Percentiles rank a stretch among this genome's conserved stretches.
Evolutionary conservation across 352 stramenopile species (phyloP).

Genomic region (Pythium dissimile): DNA sequence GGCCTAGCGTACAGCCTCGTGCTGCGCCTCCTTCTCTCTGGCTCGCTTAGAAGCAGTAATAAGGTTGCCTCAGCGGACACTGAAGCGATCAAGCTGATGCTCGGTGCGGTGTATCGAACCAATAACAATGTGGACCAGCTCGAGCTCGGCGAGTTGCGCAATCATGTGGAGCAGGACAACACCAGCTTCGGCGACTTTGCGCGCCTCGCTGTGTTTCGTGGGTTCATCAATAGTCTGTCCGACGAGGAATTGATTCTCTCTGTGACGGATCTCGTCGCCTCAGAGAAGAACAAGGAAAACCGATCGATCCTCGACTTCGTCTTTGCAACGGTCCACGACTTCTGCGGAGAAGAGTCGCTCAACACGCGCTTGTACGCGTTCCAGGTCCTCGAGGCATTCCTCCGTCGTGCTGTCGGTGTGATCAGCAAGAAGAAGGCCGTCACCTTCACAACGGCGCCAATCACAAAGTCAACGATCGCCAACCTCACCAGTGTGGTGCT

Average conservation of each 20-base stretch:
- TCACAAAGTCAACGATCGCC: slow-evolving; percentile 29
- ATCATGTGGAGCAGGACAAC: slow-evolving; percentile 38
- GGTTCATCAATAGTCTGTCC: slow-evolving; percentile 58
- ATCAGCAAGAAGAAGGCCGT: slow-evolving; percentile 10
- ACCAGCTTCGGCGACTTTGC: slow-evolving; percentile 45
- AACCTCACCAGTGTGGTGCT: slow-evolving; percentile 54
- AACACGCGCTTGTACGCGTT: slow-evolving; percentile 77
- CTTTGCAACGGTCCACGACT: slow-evolving; percentile 47
- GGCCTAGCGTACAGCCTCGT: slow-evolving; percentile 66
- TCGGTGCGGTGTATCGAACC: slow-evolving; percentile 15
- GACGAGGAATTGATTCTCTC: slow-evolving; percentile 41
- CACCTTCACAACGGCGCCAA: neutral
- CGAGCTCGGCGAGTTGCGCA: slow-evolving; percentile 4
- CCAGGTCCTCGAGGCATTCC: slow-evolving; percentile 74
- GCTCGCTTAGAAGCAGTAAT: slow-evolving; percentile 5
- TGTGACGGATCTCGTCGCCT: neutral
- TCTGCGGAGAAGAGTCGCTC: slow-evolving; percentile 55
- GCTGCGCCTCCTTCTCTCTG: slow-evolving; percentile 50
- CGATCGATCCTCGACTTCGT: slow-evolving; percentile 42
- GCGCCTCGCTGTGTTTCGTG: slow-evolving; percentile 63
- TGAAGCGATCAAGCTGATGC: slow-evolving; percentile 10
- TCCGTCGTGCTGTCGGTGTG: slow-evolving; percentile 55
- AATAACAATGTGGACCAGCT: neutral
- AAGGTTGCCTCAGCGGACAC: neutral
- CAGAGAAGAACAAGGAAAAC: neutral